Base-by-base conservation (phyloP, 352 stramenopile species). In the Lagenidium sp. region DNA sequence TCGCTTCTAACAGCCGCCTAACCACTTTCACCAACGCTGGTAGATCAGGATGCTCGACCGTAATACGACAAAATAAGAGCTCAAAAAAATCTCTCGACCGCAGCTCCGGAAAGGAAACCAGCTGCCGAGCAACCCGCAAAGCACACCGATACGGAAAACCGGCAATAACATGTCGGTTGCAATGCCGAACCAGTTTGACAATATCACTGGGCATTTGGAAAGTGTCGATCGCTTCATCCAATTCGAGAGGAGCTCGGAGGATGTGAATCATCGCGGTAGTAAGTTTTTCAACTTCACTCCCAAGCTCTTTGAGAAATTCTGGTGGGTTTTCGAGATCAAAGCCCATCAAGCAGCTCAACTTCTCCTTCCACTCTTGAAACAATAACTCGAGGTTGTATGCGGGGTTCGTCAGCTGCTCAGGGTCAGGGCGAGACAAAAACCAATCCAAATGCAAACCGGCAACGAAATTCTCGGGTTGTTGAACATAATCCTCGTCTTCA, bases 361-460 rank as follows among this genome's bases (percentile, higher is more conserved):
- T 53, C 3, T 64, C 63, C n/a, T 65, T 73, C 78, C 78, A 91
- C 22, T 76, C 31, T 29, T 80, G 73, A 39, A 88, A 88, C 1
- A 91, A 55, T 10, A 86, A 42, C 49, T 88, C 72, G 31, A 91
- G 57, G 45, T 88, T 88, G 47, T 88, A 85, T 4, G 71, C 68
- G 29, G 78, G 68, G 23, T 86, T 86, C 20, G 78, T 91, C 22
- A 91, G 34, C 20, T 76, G 64, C 40, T 85, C 71, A 19, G 75
- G 72, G 41, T 91, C 78, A 1, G 78, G 78, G 12, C 65, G 60
- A 36, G 70, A 68, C 26, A 91, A 56, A 28, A 91, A 91, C 4
- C 67, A 66, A 42, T 88, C 68, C 12, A 91, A 58, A 39, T 91
- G 85, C 11, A 91, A 46, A 6, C 78, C 78, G 21, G 63, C 78